phyloP scores from a whole-genome alignment of 2,329 filamentous ascomycete genomes.

The Exophiala spinifera region DNA sequence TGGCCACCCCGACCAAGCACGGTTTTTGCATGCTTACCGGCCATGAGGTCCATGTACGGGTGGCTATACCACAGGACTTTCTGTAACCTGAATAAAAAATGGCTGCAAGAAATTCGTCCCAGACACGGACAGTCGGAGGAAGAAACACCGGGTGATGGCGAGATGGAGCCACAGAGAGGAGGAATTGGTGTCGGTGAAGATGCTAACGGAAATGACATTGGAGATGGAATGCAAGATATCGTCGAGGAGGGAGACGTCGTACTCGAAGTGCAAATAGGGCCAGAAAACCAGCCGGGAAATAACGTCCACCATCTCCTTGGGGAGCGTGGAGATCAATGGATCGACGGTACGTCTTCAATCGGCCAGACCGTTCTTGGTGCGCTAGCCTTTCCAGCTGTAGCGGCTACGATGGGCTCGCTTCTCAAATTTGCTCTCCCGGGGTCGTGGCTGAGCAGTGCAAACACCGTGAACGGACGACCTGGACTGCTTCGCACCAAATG shows the following conservation, averaged over 20 bases:
- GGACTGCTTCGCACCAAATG: slow-evolving; percentile 78
- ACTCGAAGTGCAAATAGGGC: neutral
- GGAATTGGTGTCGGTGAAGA: slow-evolving; percentile 42
- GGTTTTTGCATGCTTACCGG: slow-evolving; percentile 64
- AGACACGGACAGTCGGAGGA: slow-evolving; percentile 40
- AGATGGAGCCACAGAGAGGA: slow-evolving; percentile 35
- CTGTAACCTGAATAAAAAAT: slow-evolving; percentile 55
- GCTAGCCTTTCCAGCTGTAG: slow-evolving; percentile 77
- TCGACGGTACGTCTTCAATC: slow-evolving; percentile 54
- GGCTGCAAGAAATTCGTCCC: slow-evolving; percentile 62
- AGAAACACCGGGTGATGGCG: slow-evolving; percentile 26
- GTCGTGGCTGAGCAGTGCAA: slow-evolving; percentile 57
- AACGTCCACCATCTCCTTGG: slow-evolving; percentile 35
- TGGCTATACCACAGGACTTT: slow-evolving; percentile 60
- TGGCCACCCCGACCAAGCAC: slow-evolving; percentile 67
- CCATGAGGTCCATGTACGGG: slow-evolving; percentile 63
- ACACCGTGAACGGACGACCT: slow-evolving; percentile 45
- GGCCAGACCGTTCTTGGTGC: slow-evolving; percentile 63
- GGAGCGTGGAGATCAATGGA: slow-evolving; percentile 46
- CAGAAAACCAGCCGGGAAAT: slow-evolving; percentile 12
- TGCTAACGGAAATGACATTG: slow-evolving; percentile 42
- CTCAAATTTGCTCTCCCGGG: slow-evolving; percentile 66
- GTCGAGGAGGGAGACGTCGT: slow-evolving; percentile 26
- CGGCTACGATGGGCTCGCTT: slow-evolving; percentile 72
- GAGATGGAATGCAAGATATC: slow-evolving; percentile 32